Evolutionary conservation across 164 flowering plant species (phyloP).

Genomic region (Magnolia changhungtana): DNA sequence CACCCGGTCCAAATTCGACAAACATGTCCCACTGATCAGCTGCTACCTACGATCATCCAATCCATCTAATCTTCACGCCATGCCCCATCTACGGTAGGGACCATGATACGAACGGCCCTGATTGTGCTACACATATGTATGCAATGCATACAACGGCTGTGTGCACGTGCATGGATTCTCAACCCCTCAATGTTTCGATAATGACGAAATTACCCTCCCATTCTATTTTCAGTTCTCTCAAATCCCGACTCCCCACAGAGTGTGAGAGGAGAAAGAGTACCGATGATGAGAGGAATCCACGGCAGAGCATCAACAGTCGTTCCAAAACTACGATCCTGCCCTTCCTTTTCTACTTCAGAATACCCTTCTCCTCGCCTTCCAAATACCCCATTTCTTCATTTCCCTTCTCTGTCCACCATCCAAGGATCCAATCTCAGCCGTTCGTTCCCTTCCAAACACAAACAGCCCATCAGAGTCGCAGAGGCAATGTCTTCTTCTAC

Average conservation of each 20-base stretch:
- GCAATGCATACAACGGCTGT: not conserved
- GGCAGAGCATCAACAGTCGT: not conserved
- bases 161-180: too few species aligned
- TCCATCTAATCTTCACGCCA: too few species aligned
- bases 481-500: slow-evolving; percentile 17
- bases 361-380: not conserved
- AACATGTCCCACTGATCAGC: too few species aligned
- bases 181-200: too few species aligned
- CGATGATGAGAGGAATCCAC: not conserved
- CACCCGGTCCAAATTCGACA: too few species aligned
- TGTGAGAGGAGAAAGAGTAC: not conserved
- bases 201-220: not conserved
- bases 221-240: not conserved
- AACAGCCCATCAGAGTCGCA: not conserved
- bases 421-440: too few species aligned
- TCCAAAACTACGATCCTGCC: not conserved
- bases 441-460: not conserved
- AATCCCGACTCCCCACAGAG: not conserved
- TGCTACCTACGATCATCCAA: too few species aligned
- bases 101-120: too few species aligned
- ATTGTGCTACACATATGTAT: not conserved
- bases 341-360: not conserved
- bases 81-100: too few species aligned
- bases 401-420: not conserved
- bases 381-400: not conserved